Percentiles rank a stretch among this genome's conserved stretches.
Conservation (phyloP, 345 rosid genomes). For the Laguncularia racemosa region DNA sequence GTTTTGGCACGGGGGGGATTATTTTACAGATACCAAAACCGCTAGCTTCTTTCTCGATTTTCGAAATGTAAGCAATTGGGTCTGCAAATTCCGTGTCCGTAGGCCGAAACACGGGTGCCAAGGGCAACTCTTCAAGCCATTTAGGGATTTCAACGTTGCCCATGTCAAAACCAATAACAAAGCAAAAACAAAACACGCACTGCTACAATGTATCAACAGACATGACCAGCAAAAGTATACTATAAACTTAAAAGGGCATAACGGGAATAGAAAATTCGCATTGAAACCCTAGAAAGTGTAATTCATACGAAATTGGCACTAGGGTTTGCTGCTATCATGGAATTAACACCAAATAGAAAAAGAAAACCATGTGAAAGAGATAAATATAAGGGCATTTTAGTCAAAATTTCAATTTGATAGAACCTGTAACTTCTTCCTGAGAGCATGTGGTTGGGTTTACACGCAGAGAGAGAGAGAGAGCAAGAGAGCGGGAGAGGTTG, state of each 20-base stretch:
- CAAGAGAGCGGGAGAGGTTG: background rate
- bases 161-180: constrained; percentile 22
- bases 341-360: too few species aligned
- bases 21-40: constrained; percentile 96
- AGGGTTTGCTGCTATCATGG: background rate
- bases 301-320: background rate
- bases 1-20: constrained; percentile 90
- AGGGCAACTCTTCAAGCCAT: constrained; percentile 82
- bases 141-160: constrained; percentile 80
- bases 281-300: constrained; percentile 4
- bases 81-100: constrained; percentile 98
- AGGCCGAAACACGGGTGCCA: constrained; percentile 89
- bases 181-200: constrained; percentile 10
- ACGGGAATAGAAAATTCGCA: background rate
- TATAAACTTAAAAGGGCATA: too few species aligned
- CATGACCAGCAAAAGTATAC: background rate
- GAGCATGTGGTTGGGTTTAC: background rate
- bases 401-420: background rate
- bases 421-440: background rate
- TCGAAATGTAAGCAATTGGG: constrained; percentile 95
- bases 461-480: constrained; percentile 7
- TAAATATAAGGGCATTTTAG: too few species aligned
- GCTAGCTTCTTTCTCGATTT: constrained; percentile 90
- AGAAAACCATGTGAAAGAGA: too few species aligned
- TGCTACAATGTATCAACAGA: constrained; percentile 5